Conservation (phyloP, 1,284 basidiomycete species). For the Melampsora americana region DNA sequence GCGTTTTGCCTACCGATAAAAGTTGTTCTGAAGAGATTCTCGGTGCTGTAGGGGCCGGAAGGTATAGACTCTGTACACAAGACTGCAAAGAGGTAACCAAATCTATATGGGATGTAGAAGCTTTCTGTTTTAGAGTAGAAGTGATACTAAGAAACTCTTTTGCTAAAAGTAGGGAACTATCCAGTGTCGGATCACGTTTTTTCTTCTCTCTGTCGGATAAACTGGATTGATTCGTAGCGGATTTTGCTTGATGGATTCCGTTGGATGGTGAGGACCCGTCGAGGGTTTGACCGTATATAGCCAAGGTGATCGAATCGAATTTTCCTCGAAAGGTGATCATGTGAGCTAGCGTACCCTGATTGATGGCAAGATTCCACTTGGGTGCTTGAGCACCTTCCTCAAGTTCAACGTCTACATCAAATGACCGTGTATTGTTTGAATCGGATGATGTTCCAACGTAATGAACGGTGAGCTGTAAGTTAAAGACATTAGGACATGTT, state of each 20-base stretch:
- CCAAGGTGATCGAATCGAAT: conserved; percentile 1
- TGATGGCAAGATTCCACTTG: neutral
- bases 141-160: conserved; percentile 3
- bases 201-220: neutral
- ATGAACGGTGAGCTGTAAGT: neutral
- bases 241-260: neutral
- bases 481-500: conserved; percentile 6
- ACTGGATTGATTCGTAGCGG: neutral
- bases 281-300: neutral
- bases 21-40: neutral
- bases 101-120: neutral
- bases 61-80: neutral
- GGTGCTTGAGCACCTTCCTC: neutral
- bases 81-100: neutral
- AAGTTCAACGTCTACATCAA: conserved; percentile 4
- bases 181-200: neutral
- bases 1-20: neutral
- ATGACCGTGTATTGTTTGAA: neutral
- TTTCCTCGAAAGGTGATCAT: neutral
- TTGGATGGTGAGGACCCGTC: neutral
- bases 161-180: neutral
- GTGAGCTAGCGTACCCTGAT: neutral
- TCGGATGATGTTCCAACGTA: neutral
- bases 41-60: neutral
- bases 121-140: neutral